phyloP scores from a whole-genome alignment of 2,329 filamentous ascomycete species.

The Aspergillus proliferans region DNA sequence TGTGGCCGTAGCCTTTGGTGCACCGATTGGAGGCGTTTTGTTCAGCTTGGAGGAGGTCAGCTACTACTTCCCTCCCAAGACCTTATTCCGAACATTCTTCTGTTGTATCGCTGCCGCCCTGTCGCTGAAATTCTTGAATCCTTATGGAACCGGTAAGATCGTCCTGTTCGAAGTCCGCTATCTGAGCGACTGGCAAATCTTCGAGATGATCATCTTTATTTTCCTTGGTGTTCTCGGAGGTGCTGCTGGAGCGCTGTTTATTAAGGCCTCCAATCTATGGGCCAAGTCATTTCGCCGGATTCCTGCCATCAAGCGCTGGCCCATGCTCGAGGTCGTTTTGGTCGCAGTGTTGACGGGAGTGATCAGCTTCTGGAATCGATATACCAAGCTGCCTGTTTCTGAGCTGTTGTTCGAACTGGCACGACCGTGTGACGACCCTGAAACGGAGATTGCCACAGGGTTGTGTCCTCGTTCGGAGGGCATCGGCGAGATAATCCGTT shows the following conservation, averaged over 20 bases:
- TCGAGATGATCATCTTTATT: slow-evolving; percentile 80
- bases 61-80: slow-evolving; percentile 97
- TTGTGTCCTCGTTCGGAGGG: slow-evolving; percentile 71
- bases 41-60: slow-evolving; percentile 91
- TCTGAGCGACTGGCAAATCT: slow-evolving; percentile 83
- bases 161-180: slow-evolving; percentile 95
- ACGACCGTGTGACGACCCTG: slow-evolving; percentile 65
- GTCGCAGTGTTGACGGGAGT: slow-evolving; percentile 81
- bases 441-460: slow-evolving; percentile 62
- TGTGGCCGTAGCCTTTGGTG: slow-evolving; percentile 89
- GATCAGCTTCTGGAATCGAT: slow-evolving; percentile 85
- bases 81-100: slow-evolving; percentile 94
- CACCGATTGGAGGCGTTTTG: slow-evolving; percentile 80
- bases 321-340: slow-evolving; percentile 78
- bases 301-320: slow-evolving; percentile 70
- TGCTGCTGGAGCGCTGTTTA: slow-evolving; percentile 80
- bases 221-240: slow-evolving; percentile 82
- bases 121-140: slow-evolving; percentile 89
- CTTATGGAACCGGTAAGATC: slow-evolving; percentile 93
- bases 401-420: slow-evolving; percentile 87
- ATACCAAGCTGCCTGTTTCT: slow-evolving; percentile 82
- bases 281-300: slow-evolving; percentile 82
- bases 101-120: slow-evolving; percentile 90
- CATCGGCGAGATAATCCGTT: slow-evolving; percentile 69
- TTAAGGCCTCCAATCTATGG: slow-evolving; percentile 90